phyloP scores from a whole-genome alignment of 257 asterid genomes.

The Misopates orontium region DNA sequence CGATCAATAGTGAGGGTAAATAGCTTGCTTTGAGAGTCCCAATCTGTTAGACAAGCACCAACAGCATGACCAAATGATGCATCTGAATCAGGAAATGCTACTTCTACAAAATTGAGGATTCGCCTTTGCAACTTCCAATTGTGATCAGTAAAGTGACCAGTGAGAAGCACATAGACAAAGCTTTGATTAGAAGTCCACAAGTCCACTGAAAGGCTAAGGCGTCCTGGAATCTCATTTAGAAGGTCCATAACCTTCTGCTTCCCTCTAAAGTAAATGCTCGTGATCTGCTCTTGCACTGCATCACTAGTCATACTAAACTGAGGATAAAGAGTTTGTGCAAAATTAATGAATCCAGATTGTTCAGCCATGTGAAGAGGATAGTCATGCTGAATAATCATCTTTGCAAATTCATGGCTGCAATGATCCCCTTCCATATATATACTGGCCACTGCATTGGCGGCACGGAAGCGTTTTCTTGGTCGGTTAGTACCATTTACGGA shows the following conservation, averaged over 20 bases:
- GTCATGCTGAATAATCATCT: constrained; percentile 74
- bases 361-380: constrained; percentile 80
- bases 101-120: constrained; percentile 45
- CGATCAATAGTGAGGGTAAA: constrained; percentile 57
- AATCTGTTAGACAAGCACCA: constrained; percentile 62
- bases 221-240: constrained; percentile 62
- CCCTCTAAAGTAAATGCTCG: constrained; percentile 53
- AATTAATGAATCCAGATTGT: constrained; percentile 55
- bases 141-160: constrained; percentile 71
- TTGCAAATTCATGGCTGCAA: constrained; percentile 56
- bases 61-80: constrained; percentile 50
- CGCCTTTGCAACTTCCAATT: constrained; percentile 76
- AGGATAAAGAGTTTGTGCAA: constrained; percentile 67
- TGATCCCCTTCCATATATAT: constrained; percentile 39
- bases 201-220: constrained; percentile 64
- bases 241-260: constrained; percentile 61
- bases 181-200: constrained; percentile 63
- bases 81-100: constrained; percentile 65
- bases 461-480: constrained; percentile 65
- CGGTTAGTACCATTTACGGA: constrained; percentile 47
- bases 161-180: constrained; percentile 48
- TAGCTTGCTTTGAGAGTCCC: constrained; percentile 58
- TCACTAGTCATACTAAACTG: constrained; percentile 43
- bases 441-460: constrained; percentile 39
- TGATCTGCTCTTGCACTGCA: constrained; percentile 49